Base-by-base conservation (phyloP, 345 rosid genomes). In the Aquilaria yunnanensis region DNA sequence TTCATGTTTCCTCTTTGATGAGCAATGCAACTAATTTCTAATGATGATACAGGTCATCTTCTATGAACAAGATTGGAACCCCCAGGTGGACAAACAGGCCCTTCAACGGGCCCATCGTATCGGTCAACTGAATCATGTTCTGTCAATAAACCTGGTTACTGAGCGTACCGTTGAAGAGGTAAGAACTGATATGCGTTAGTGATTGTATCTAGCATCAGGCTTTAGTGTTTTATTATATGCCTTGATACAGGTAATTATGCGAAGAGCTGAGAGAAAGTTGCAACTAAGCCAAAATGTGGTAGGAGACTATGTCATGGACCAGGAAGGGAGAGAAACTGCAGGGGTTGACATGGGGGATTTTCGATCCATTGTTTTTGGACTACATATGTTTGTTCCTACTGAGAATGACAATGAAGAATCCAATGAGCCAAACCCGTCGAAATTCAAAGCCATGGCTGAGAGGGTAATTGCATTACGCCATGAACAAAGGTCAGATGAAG, bases 1-100 rank as follows among this genome's bases (percentile, higher is more conserved):
- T 23, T 23, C 23, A 23, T 23, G 23, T 23, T 23, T 23, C 23
- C 23, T 23, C 23, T 23, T 23, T 23, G 23, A 23, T 23, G 23
- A 23, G 23, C 23, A 23, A 23, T 37, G 43, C 33, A 2, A 41
- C 32, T 62, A 6, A 43, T 64, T 70, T 64, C 70, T 23, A 49
- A 70, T 56, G 11, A 23, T 62, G 62, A 8, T 34, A 48, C 74
- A 92, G 98, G 96, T 89, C 67, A 83, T 92, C 70, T 87, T 89
- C 73, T 92, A 82, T 14, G 98, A 92, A 74, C 96, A 92, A 82
- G 96, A 92, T 66, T 92, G 98, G 98, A 92, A 92, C 68, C 98
- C 96, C 47, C 98, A 92, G 70, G 95, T 89, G 66, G 98, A 87
- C 71, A 86, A 83, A 78, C 96, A 89, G 74, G 98, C 96, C 70